These are phyloP conservation scores for Colletotrichum tofieldiae DNA, from an alignment of 2,329 filamentous ascomycete genomes.

Conservation along the genomic window DNA sequence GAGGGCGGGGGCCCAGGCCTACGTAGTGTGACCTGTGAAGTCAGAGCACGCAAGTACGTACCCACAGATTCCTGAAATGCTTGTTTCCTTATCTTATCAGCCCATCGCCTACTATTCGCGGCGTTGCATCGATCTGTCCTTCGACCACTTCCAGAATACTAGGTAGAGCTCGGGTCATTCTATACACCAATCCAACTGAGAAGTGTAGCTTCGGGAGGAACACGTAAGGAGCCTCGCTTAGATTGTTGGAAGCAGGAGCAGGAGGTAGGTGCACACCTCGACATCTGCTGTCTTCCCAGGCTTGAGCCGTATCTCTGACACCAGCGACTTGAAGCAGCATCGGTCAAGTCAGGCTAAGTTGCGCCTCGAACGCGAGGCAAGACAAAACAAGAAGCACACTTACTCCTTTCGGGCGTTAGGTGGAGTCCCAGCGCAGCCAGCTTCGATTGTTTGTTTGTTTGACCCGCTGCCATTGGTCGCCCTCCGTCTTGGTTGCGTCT, in stretches of 20 bases:
- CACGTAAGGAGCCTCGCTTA: too few species aligned
- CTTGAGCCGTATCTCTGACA: background rate
- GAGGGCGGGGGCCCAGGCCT: background rate
- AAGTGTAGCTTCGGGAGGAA: background rate
- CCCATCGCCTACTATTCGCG: background rate
- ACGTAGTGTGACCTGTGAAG: background rate
- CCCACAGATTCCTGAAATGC: background rate
- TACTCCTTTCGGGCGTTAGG: background rate
- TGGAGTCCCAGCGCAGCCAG: constrained; percentile 11
- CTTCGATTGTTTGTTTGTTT: constrained; percentile 13
- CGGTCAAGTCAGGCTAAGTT: background rate
- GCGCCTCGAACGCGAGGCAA: background rate
- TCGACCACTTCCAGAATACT: background rate
- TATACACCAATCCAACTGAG: too few species aligned
- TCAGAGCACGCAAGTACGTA: background rate
- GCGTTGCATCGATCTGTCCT: background rate
- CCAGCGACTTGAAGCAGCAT: background rate
- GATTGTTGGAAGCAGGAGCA: background rate
- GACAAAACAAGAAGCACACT: background rate
- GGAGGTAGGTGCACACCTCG: background rate
- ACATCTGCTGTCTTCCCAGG: background rate
- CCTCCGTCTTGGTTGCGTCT: constrained; percentile 3
- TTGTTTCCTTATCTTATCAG: background rate
- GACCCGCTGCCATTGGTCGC: constrained; percentile 27
- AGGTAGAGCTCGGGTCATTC: background rate